These are phyloP conservation scores for Nelumbo lutea DNA, from an alignment of 164 flowering plant species.

Conservation along the genomic window DNA sequence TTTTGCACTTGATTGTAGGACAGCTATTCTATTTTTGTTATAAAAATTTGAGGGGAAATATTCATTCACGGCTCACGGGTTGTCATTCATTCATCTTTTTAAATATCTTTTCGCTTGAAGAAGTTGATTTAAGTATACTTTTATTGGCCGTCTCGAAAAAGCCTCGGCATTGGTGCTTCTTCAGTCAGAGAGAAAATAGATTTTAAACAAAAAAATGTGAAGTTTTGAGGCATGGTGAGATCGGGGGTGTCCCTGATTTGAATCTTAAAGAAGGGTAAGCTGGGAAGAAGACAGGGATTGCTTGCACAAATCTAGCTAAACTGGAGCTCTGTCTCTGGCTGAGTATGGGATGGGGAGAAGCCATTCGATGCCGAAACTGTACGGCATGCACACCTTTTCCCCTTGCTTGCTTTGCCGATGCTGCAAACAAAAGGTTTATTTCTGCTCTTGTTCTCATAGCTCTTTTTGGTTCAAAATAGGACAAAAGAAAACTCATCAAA, in stretches of 20 bases:
- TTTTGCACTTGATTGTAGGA: too few relatives aligned
- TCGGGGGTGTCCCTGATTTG: too few relatives aligned
- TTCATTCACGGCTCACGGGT: too few relatives aligned
- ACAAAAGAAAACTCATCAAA: not conserved
- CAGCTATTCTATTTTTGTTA: too few relatives aligned
- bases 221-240: too few relatives aligned
- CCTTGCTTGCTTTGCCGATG: not conserved
- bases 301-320: conserved; percentile 54
- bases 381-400: not conserved
- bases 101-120: not conserved
- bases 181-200: too few relatives aligned
- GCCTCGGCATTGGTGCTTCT: not conserved
- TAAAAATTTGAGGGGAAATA: too few relatives aligned
- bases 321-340: conserved; percentile 1
- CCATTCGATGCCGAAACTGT: not conserved
- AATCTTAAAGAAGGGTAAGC: not conserved
- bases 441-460: too few relatives aligned
- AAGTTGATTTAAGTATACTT: not conserved
- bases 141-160: not conserved
- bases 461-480: too few relatives aligned
- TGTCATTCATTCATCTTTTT: too few relatives aligned
- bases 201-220: too few relatives aligned
- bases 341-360: not conserved
- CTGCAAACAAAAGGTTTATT: too few relatives aligned
- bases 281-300: conserved; percentile 25